phyloP scores from a whole-genome alignment of 495 filamentous ascomycete genomes.

The Penicillium diatomitis region DNA sequence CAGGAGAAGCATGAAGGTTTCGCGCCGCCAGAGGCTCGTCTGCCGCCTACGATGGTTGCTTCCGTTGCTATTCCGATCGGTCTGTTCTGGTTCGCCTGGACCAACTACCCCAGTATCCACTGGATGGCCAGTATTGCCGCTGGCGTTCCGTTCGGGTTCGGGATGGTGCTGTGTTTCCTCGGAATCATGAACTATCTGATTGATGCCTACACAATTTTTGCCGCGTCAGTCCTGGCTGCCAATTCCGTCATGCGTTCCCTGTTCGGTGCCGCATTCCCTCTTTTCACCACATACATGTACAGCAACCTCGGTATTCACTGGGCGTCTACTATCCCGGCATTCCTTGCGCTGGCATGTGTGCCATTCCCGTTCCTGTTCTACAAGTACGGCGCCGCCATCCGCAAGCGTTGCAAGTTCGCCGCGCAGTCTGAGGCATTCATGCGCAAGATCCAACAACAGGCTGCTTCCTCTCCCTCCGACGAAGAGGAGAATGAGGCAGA shows the following conservation, averaged over 20 bases:
- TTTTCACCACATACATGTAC: conserved; percentile 79
- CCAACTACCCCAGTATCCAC: conserved; percentile 59
- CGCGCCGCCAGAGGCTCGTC: conserved; percentile 40
- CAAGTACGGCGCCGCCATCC: conserved; percentile 59
- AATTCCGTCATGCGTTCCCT: conserved; percentile 59
- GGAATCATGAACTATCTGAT: conserved; percentile 73
- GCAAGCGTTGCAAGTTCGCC: conserved; percentile 66
- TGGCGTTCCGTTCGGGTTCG: conserved; percentile 63
- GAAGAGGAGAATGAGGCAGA: conserved; percentile 11
- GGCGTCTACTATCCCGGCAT: conserved; percentile 70
- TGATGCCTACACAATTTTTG: conserved; percentile 72
- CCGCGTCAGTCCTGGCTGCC: conserved; percentile 70
- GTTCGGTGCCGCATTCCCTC: conserved; percentile 77
- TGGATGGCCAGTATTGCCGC: conserved; percentile 58
- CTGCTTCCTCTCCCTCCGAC: neutral
- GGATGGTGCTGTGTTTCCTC: conserved; percentile 68
- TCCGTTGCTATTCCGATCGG: conserved; percentile 36
- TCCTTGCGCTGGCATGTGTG: conserved; percentile 64
- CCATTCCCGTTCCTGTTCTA: conserved; percentile 79
- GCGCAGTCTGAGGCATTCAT: conserved; percentile 43
- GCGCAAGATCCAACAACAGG: conserved; percentile 32
- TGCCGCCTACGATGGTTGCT: conserved; percentile 37
- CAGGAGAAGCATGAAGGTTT: conserved; percentile 30
- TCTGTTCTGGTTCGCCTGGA: conserved; percentile 63
- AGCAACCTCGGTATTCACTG: conserved; percentile 67